These are phyloP conservation scores for Botrytis pseudocinerea DNA, from an alignment of 2,329 filamentous ascomycete genomes.

Conservation along the genomic window DNA sequence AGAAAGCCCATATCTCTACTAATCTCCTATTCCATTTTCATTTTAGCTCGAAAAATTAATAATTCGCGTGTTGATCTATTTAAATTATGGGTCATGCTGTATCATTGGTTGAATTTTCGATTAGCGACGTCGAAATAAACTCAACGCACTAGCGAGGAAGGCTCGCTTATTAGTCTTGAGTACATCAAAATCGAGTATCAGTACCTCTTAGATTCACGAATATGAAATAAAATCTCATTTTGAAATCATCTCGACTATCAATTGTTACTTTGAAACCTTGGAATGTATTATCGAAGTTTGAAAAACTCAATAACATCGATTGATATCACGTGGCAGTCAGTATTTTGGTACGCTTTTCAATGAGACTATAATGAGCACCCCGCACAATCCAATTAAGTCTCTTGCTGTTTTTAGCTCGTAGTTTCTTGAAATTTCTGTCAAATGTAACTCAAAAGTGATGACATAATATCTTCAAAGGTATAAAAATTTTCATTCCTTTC, in stretches of 20 bases:
- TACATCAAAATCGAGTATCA: neutral
- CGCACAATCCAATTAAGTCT: no score
- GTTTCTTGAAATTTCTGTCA: no score
- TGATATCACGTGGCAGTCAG: neutral
- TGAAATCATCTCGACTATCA: neutral
- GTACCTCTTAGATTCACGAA: neutral
- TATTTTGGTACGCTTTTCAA: neutral
- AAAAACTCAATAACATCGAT: neutral
- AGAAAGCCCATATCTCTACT: neutral
- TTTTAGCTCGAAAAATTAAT: neutral
- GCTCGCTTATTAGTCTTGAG: neutral
- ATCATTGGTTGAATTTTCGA: neutral
- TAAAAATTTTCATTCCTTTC: neutral
- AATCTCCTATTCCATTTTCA: neutral
- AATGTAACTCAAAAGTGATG: no score
- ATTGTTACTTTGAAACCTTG: neutral
- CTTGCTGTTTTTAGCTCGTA: no score
- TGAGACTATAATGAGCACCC: neutral
- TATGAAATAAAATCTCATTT: neutral
- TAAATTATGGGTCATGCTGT: neutral
- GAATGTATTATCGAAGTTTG: neutral
- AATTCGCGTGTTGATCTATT: neutral
- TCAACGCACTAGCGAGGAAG: neutral
- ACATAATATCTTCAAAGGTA: no score
- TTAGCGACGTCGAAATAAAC: neutral